Evolutionary conservation across 2,329 filamentous ascomycete species (phyloP), one percentile per base, ranked within the genome.

Genomic region (Fonsecaea pedrosoi): DNA sequence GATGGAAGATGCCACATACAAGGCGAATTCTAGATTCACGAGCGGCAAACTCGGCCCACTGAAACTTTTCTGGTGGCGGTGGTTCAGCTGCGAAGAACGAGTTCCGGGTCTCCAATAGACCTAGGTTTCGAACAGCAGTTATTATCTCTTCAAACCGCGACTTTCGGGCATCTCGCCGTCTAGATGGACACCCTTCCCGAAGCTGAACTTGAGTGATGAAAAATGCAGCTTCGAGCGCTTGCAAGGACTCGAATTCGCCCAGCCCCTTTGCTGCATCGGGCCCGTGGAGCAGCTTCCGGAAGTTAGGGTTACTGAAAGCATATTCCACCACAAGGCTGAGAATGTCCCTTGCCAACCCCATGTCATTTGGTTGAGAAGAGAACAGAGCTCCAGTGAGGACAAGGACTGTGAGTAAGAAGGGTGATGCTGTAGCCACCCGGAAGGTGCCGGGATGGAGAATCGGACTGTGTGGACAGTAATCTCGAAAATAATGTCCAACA

Each of bases 391-490:
- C 60, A 2, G 54, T 63, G 54, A 63, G 21, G 15, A 63, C 32
- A 5, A 63, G 34, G 8, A 57, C 60, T 8, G 42, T 48, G 35
- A 63, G 40, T 34, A 63, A 30, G 37, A 34, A 57, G 15, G 60
- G 53, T 6, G 54, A 48, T 25, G 53, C 15, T 6, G 53, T 25
- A 32, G 21, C 35, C 10, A 34, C 8, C 2, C 32, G 32, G 25
- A 48, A 63, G 6, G 60, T 63, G 10, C 53, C 60, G 10, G 53
- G 60, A 32, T 57, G 37, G 0, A 63, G 38, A 38, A 63, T 48
- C 25, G 60, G 60, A 32, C 37, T 63, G 40, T 63, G 60, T 48
- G 60, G 60, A 37, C 54, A 34, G n/a, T 57, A 63, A n/a, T 63
- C 54, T 37, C 60, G 60, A 13, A 63, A 63, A 15, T 63, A 63